Base-by-base conservation (phyloP, 371 early-diverging fungal species). In the Rhizopus stolonifer region DNA sequence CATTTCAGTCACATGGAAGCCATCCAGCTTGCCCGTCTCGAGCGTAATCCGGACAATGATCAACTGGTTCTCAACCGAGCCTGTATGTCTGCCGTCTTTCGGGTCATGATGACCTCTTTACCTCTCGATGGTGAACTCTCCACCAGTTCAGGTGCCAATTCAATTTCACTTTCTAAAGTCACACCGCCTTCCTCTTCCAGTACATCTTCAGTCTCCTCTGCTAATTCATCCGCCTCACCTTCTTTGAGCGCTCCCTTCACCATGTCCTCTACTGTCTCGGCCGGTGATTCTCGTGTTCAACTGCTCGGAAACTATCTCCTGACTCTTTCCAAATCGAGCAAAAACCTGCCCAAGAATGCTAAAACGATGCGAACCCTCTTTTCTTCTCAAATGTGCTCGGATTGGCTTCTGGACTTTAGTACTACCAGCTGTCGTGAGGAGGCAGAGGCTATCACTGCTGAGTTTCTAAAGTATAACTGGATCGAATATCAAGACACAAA, bases 371-470 rank as follows among this genome's bases (percentile, higher is more conserved):
- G 72, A 4, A 58, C 75, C 1, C 67, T 77, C 0, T 73, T 77
- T 31, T 67, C 69, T 3, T 65, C 74, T 2, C 72, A 69, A 31
- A 55, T 73, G 42, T 67, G 68, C 25, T 74, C 74, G 21, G 86
- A 84, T 19, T 87, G 87, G 87, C 60, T 89, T 11, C 46, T 84
- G 18, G 82, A 80, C 17, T 74, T 79, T 46, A 77, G 80, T 5
- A 77, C 85, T 0, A 82, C 81, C 7, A 71, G 83, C 29, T 74
- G 79, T 23, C 75, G 74, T n/a, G 80, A 84, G 42, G 90, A 89
- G 54, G 85, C 84, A 1, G 68, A 81, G 23, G 23, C 55, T 2
- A 64, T 87, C 14, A 72, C 77, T 1, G 65, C 60, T 34, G 75
- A 79, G 42, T 85, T 86, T 69, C 42, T 87, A 17, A 62, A 67